These are phyloP conservation scores for Penicillium griseofulvum DNA, from an alignment of 2,329 filamentous ascomycete species.

Conservation along the genomic window DNA sequence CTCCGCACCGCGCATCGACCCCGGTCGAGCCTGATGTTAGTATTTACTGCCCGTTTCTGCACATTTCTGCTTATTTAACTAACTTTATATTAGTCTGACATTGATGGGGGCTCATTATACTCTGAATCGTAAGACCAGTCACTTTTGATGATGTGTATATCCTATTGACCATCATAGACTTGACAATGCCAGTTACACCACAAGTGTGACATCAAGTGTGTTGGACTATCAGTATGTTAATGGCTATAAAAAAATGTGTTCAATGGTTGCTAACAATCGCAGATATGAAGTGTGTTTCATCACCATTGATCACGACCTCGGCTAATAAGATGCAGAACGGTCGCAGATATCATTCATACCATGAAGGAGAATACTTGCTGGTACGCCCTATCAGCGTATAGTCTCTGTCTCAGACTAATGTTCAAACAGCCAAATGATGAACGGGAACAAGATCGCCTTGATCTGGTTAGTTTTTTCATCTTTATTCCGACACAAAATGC, in stretches of 20 bases:
- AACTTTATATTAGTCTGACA: conserved; percentile 15
- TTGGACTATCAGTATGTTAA: conserved; percentile 30
- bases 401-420: neutral
- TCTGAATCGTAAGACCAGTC: conserved; percentile 25
- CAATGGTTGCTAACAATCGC: conserved; percentile 7
- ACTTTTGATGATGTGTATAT: neutral
- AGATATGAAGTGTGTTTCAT: conserved; percentile 32
- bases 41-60: conserved; percentile 1
- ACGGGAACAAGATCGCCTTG: conserved; percentile 34
- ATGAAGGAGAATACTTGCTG: conserved; percentile 27
- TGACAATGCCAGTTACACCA: conserved; percentile 30
- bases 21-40: conserved; percentile 30
- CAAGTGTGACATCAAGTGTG: conserved; percentile 31
- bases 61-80: neutral
- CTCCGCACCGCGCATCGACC: conserved; percentile 6
- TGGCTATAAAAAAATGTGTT: neutral
- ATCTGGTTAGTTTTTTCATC: conserved; percentile 23
- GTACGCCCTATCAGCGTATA: conserved; percentile 6
- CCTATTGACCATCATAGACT: conserved; percentile 17
- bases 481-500: neutral
- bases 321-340: conserved; percentile 21
- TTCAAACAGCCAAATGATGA: conserved; percentile 31
- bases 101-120: conserved; percentile 29
- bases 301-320: neutral
- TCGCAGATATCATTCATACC: conserved; percentile 29